phyloP scores from a whole-genome alignment of 768 basidiomycete species.

The Tephrocybe sp. region DNA sequence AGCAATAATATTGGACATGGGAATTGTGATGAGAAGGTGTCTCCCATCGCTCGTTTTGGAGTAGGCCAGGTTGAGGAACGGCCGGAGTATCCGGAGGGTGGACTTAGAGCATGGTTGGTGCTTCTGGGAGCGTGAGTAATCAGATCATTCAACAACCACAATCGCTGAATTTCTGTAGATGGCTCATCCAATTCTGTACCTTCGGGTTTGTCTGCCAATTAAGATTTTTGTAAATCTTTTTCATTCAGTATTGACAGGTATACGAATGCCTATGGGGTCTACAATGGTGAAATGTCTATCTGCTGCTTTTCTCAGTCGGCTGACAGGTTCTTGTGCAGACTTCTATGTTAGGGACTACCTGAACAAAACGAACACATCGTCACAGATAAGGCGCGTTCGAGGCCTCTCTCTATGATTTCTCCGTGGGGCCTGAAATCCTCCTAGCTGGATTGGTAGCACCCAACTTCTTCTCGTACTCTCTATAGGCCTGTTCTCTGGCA shows the following conservation, averaged over 20 bases:
- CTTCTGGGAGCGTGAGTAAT: conserved; percentile 24
- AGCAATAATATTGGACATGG: not conserved
- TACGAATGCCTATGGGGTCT: conserved; percentile 23
- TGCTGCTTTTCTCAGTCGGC: too few species aligned
- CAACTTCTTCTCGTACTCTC: conserved; percentile 25
- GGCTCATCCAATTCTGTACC: conserved; percentile 24
- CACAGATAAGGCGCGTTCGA: conserved; percentile 22
- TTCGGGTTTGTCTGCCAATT: conserved; percentile 19
- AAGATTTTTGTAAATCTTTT: not conserved
- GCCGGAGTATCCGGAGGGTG: conserved; percentile 22
- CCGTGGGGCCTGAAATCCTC: not conserved
- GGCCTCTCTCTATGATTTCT: not conserved
- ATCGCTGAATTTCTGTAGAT: conserved; percentile 9
- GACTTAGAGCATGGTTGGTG: conserved; percentile 22
- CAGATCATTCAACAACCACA: not conserved
- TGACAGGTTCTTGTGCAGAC: conserved; percentile 12
- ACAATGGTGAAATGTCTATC: conserved; percentile 17
- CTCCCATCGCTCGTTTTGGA: not conserved
- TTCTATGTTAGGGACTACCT: conserved; percentile 27
- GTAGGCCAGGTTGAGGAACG: not conserved
- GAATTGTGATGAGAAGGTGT: not conserved
- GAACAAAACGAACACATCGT: conserved; percentile 19
- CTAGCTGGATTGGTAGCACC: conserved; percentile 30
- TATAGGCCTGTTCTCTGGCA: conserved; percentile 23
- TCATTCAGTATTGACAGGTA: conserved; percentile 14